Evolutionary conservation across 2,329 filamentous ascomycete species (phyloP).

Genomic region (Fusarium sp.): DNA sequence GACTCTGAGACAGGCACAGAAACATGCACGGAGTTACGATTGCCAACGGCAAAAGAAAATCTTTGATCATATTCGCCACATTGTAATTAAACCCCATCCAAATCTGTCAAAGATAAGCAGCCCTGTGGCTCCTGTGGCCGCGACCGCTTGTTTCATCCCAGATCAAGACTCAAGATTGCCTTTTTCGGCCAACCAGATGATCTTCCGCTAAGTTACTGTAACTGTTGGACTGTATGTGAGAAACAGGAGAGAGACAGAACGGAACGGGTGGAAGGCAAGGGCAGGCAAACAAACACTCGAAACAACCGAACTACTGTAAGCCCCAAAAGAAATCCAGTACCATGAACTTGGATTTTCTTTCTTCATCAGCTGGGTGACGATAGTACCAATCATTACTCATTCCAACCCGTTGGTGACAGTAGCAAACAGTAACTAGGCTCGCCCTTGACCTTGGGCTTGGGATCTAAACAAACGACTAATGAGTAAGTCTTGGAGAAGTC

Average conservation of each 20-base stretch:
- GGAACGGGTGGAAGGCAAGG: background rate
- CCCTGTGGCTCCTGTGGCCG: constrained; percentile 13
- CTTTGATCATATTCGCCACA: constrained; percentile 38
- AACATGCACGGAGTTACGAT: constrained; percentile 6
- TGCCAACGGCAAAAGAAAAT: background rate
- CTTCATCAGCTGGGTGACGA: background rate
- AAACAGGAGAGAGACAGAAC: background rate
- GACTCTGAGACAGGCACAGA: constrained; percentile 35
- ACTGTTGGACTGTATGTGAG: background rate
- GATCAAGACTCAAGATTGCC: constrained; percentile 23
- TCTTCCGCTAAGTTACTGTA: background rate
- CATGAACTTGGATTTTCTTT: constrained; percentile 31
- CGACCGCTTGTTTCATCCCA: constrained; percentile 42
- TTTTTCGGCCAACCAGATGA: background rate
- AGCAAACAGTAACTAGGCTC: constrained; percentile 2
- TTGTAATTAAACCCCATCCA: constrained; percentile 32
- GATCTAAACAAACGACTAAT: background rate
- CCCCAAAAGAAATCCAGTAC: constrained; percentile 7
- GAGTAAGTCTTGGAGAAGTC: background rate
- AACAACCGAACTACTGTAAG: constrained; percentile 11
- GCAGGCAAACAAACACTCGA: constrained; percentile 14
- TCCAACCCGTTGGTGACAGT: constrained; percentile 7
- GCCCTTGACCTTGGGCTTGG: constrained; percentile 17
- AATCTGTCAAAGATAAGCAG: constrained; percentile 39
- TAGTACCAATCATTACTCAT: constrained; percentile 18